Conservation (phyloP, 1,139 yeast genomes). For the Saccharomyces pastorianus region DNA sequence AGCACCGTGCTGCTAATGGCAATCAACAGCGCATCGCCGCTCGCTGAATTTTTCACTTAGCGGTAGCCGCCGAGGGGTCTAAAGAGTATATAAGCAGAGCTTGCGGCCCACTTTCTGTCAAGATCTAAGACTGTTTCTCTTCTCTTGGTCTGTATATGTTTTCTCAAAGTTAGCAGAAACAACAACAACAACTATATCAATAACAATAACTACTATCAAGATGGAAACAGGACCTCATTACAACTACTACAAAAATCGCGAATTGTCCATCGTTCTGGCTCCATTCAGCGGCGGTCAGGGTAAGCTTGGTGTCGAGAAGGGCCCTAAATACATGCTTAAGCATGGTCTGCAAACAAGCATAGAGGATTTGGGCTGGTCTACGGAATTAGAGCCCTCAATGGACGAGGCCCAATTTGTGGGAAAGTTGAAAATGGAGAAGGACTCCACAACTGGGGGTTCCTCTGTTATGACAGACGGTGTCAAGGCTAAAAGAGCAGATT, state of each 20-base stretch:
- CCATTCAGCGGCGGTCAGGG: constrained; percentile 98
- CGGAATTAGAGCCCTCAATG: constrained; percentile 51
- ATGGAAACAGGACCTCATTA: constrained; percentile 29
- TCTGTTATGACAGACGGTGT: constrained; percentile 21
- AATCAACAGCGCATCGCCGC: neutral
- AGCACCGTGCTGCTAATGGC: neutral
- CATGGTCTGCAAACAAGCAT: constrained; percentile 63
- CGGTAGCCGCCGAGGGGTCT: neutral
- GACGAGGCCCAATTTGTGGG: constrained; percentile 40
- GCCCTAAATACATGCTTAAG: constrained; percentile 73
- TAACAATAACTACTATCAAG: neutral
- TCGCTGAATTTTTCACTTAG: neutral
- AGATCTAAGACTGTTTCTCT: neutral
- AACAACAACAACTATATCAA: neutral
- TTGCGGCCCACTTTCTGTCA: neutral
- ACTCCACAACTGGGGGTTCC: constrained; percentile 40
- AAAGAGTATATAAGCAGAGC: neutral
- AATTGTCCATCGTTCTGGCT: constrained; percentile 63
- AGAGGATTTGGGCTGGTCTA: constrained; percentile 64
- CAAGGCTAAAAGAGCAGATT: constrained; percentile 62
- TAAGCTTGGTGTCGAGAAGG: constrained; percentile 85
- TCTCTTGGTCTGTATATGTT: neutral
- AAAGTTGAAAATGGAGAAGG: constrained; percentile 18
- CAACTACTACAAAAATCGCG: constrained; percentile 46
- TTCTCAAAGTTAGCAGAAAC: neutral